Percentiles rank a stretch among this genome's conserved stretches.
Evolutionary conservation across 768 basidiomycete species (phyloP).

Genomic region (Lentinula lateritia): DNA sequence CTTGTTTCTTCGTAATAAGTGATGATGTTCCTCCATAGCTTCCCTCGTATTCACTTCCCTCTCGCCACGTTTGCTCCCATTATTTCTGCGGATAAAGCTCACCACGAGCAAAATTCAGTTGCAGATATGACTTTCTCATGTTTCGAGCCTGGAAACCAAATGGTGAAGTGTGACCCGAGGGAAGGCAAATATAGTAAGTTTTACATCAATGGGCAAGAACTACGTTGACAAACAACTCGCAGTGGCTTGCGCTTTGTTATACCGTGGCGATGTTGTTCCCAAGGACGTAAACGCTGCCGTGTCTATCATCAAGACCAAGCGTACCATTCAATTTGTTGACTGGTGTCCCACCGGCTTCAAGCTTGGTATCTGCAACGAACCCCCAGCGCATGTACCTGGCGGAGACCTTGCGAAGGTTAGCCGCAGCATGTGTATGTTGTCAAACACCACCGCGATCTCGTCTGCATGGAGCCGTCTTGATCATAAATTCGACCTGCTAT

Average conservation of each 20-base stretch:
- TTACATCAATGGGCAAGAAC: background rate
- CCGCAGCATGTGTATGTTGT: conserved; percentile 96
- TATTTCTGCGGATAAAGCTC: conserved; percentile 89
- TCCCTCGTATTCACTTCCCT: conserved; percentile 99
- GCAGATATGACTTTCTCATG: conserved; percentile 98
- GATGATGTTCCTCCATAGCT: conserved; percentile 37
- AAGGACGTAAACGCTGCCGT: conserved; percentile 95
- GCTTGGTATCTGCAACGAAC: conserved; percentile 97
- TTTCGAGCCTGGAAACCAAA: conserved; percentile 95
- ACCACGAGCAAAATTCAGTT: conserved; percentile 96
- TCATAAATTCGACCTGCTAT: conserved; percentile 97
- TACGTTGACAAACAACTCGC: conserved; percentile 10
- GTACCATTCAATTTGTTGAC: conserved; percentile 96
- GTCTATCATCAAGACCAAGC: conserved; percentile 93
- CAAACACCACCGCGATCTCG: conserved; percentile 92
- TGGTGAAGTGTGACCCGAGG: conserved; percentile 93
- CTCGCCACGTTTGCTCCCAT: conserved; percentile 95
- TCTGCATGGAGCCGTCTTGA: conserved; percentile 93
- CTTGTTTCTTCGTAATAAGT: background rate
- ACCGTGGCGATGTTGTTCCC: conserved; percentile 95
- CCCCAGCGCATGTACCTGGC: conserved; percentile 85
- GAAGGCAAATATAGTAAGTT: conserved; percentile 96
- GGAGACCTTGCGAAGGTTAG: conserved; percentile 94
- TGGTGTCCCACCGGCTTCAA: conserved; percentile 99
- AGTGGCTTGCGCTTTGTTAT: conserved; percentile 91